Evolutionary conservation across 2,329 filamentous ascomycete species (phyloP), one percentile per base, ranked within the genome.

Genomic region (Dactylella cylindrospora): DNA sequence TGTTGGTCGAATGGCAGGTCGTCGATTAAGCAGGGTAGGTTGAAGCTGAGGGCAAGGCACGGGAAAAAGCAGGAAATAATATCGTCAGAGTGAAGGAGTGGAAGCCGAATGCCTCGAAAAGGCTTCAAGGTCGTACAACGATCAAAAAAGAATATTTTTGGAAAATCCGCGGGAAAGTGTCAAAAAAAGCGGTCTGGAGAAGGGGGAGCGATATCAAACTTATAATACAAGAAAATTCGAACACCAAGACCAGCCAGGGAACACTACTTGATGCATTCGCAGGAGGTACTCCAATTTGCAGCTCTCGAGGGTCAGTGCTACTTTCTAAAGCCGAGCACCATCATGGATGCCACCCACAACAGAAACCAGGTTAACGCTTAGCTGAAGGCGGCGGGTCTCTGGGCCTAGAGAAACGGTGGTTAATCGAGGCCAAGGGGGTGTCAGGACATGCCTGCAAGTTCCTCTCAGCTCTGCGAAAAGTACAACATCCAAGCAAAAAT

Each of bases 231-330:
- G 22, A 26, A 32, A 31, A 12, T n/a, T 13, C 22, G 51, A 40
- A 39, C 25, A 47, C 32, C 19, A 44, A 39, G 49, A 15, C 40
- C n/a, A 61, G 47, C 17, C 28, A 50, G 43, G 52, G 41, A 35
- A 22, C 54, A 36, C 32, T 51, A 53, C n/a, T 43, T 44, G 44
- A 52, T 43, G 55, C 38, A 53, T 46, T 49, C 41, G 41, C 47
- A 61, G 55, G 55, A 61, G 41, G 50, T 44, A 23, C 22, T 44
- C 47, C 26, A 53, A 61, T 53, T 61, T 61, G 25, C 55, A 29
- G 17, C 55, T 52, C 17, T 12, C 47, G 33, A 47, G 46, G 47
- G 55, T 61, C 55, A 60, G 39, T 45, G 54, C 54, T 15, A 51
- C 25, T 31, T 15, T 13, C 47, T 12, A 60, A 51, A 45, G 25